A percentile compares a stretch with the other conserved stretches of the same genome.
phyloP scores from a whole-genome alignment of 2,329 filamentous ascomycete species.

The Akanthomyces dipterigenus region DNA sequence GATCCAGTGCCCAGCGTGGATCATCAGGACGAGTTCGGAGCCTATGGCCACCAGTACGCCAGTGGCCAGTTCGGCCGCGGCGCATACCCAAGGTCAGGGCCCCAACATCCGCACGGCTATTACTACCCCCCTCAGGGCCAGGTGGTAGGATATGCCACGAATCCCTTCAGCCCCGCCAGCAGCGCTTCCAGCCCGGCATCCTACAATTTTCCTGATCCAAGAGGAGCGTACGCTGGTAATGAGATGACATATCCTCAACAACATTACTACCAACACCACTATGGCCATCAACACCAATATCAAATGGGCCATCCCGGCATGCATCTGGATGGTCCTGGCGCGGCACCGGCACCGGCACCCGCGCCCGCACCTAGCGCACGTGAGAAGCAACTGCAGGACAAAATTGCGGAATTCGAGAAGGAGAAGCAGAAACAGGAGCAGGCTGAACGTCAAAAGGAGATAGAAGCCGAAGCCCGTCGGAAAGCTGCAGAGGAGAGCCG shows the following conservation, averaged over 20 bases:
- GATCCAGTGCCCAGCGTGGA: slow-evolving; percentile 57
- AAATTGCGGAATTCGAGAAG: slow-evolving; percentile 24
- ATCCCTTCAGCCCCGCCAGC: slow-evolving; percentile 39
- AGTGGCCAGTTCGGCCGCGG: slow-evolving; percentile 13
- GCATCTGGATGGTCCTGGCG: slow-evolving; percentile 33
- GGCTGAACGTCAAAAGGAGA: slow-evolving; percentile 29
- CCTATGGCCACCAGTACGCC: slow-evolving; percentile 33
- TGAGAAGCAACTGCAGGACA: slow-evolving; percentile 35
- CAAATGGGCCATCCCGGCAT: slow-evolving; percentile 34
- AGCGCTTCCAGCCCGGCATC: slow-evolving; percentile 22
- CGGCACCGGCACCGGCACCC: slow-evolving; percentile 36
- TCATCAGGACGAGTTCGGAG: slow-evolving; percentile 54
- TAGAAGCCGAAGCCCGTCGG: slow-evolving; percentile 28
- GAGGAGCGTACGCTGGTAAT: background rate
- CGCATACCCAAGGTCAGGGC: slow-evolving; percentile 14
- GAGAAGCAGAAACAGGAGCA: slow-evolving; percentile 33
- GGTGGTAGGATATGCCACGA: slow-evolving; percentile 31
- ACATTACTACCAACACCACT: slow-evolving; percentile 17
- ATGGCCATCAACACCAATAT: slow-evolving; percentile 32
- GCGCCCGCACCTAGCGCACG: background rate
- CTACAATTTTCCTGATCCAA: background rate
- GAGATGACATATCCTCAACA: background rate
- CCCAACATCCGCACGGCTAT: slow-evolving; percentile 18
- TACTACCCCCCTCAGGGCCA: slow-evolving; percentile 29
- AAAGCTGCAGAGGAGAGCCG: slow-evolving; percentile 38